phyloP scores from a whole-genome alignment of 345 rosid genomes.

The Rhodomyrtus tomentosa region DNA sequence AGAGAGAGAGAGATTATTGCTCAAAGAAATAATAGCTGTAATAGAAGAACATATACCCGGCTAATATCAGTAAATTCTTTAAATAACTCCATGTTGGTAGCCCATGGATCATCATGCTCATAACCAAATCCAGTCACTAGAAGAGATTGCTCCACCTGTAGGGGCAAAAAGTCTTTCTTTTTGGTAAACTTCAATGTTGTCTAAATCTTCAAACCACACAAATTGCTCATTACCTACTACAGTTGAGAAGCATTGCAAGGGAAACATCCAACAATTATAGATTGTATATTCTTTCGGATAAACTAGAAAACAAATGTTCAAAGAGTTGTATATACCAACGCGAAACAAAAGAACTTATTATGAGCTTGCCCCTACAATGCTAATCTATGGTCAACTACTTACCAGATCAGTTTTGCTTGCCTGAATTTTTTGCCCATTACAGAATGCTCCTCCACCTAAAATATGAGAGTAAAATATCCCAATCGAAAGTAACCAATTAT shows the following conservation, averaged over 20 bases:
- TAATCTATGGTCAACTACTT: conserved; percentile 1
- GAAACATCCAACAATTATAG: not conserved
- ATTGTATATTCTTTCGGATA: not conserved
- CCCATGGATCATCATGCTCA: conserved; percentile 91
- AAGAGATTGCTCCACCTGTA: conserved; percentile 86
- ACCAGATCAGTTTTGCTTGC: conserved; percentile 69
- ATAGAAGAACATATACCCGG: conserved; percentile 42
- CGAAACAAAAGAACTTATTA: not conserved
- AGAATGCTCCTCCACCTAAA: conserved; percentile 91
- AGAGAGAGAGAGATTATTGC: not conserved
- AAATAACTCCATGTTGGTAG: conserved; percentile 78
- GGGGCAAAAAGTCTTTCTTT: not conserved
- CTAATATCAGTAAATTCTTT: conserved; percentile 91
- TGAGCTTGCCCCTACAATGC: not conserved
- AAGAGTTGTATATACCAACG: not conserved
- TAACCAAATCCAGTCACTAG: conserved; percentile 97
- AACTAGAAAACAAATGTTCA: not conserved
- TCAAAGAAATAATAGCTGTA: not conserved
- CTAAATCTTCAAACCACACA: not conserved
- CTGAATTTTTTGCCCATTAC: conserved; percentile 74
- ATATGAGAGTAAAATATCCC: not conserved
- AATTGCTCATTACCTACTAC: not conserved
- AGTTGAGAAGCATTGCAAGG: not conserved
- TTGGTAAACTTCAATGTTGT: not conserved
- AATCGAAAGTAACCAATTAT: not conserved